These are phyloP conservation scores for Russula griseocarnosa DNA, from an alignment of 768 basidiomycete species.

Conservation along the genomic window DNA sequence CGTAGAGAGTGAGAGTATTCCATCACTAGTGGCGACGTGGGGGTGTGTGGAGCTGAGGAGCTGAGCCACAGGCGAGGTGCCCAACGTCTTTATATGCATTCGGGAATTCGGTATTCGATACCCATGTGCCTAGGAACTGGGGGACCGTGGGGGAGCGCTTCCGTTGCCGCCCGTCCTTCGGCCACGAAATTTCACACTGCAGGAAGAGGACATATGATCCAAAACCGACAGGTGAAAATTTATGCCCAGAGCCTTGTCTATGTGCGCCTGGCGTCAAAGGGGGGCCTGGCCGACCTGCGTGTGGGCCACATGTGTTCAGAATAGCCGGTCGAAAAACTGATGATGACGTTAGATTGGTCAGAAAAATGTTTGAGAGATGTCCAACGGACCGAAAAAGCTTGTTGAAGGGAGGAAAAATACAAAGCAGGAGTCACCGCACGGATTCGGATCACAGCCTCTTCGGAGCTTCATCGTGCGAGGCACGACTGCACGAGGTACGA, in stretches of 20 bases:
- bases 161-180: background rate
- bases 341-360: background rate
- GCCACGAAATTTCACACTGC: constrained; percentile 4
- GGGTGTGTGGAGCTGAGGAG: background rate
- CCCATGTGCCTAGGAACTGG: no score
- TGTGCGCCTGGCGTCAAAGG: background rate
- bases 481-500: background rate
- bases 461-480: no score
- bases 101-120: no score
- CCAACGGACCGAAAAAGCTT: no score
- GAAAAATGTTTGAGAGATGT: background rate
- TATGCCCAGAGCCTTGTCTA: background rate
- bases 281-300: background rate
- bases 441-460: background rate
- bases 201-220: background rate
- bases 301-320: background rate
- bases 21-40: background rate
- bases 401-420: background rate
- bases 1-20: background rate
- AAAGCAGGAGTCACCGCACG: no score
- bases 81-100: constrained; percentile 3
- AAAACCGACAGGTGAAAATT: constrained; percentile 5
- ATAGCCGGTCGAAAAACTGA: background rate
- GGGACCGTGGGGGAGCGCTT: no score
- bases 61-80: no score